Conservation (phyloP, 2,329 filamentous ascomycete species). For the Stachybotrys chartarum region DNA sequence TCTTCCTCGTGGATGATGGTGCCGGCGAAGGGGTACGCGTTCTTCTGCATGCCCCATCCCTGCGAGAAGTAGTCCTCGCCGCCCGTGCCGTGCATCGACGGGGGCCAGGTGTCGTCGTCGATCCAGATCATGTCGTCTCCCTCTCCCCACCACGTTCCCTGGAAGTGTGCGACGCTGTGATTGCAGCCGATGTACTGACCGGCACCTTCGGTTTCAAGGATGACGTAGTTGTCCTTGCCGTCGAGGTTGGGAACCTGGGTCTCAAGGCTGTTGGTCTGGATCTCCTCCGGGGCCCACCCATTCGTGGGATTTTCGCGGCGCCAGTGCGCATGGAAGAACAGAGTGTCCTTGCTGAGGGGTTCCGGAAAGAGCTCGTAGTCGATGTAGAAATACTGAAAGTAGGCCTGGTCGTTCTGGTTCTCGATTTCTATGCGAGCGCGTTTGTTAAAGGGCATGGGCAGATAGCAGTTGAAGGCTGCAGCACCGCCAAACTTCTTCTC, state of each 20-base stretch:
- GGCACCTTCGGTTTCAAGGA: conserved; percentile 21
- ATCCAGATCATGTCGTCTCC: conserved; percentile 23
- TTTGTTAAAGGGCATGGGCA: conserved; percentile 25
- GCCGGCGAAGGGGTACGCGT: conserved; percentile 23
- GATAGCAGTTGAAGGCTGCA: conserved; percentile 25
- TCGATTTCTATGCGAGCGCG: conserved; percentile 25
- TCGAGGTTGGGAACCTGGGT: conserved; percentile 22
- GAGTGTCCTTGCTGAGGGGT: conserved; percentile 17
- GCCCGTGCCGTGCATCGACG: conserved; percentile 24
- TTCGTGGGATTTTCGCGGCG: conserved; percentile 22
- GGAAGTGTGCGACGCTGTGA: conserved; percentile 21
- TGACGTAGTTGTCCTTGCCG: conserved; percentile 19
- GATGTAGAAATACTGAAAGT: conserved; percentile 27
- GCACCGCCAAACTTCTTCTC: conserved; percentile 25
- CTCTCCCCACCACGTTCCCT: conserved; percentile 14
- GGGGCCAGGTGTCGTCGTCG: conserved; percentile 20
- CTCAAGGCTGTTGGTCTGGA: conserved; percentile 24
- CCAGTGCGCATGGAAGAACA: conserved; percentile 27
- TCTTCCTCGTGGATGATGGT: conserved; percentile 25
- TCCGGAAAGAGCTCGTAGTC: conserved; percentile 22
- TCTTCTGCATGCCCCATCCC: conserved; percentile 28
- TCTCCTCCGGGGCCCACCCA: conserved; percentile 20
- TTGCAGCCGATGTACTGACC: conserved; percentile 24
- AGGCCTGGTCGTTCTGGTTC: conserved; percentile 23
- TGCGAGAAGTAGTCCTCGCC: conserved; percentile 25